These are phyloP conservation scores for Penicillium canariense DNA, from an alignment of 495 filamentous ascomycete species.

Conservation along the genomic window DNA sequence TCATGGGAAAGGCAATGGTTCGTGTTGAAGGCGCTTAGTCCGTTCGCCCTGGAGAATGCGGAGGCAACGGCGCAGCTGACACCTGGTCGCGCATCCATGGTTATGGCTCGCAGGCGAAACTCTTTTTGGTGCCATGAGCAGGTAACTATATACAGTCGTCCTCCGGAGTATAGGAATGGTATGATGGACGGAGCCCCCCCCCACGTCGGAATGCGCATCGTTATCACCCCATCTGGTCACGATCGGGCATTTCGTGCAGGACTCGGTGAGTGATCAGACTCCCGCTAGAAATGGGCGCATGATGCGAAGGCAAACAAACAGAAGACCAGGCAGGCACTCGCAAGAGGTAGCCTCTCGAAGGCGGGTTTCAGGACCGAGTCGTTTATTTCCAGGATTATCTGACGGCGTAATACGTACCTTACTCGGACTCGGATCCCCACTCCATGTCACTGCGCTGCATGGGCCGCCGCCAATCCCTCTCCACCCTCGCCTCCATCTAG, in stretches of 20 bases:
- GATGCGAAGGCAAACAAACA: not conserved
- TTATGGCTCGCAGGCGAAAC: constrained; percentile 1
- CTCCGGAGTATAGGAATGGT: too few species aligned
- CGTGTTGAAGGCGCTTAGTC: not conserved
- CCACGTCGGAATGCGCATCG: too few species aligned
- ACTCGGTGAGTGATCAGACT: too few species aligned
- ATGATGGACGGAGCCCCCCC: too few species aligned
- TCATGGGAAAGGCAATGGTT: not conserved
- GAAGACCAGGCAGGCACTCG: too few species aligned
- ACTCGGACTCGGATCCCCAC: constrained; percentile 1
- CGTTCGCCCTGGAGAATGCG: not conserved
- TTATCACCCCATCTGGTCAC: too few species aligned
- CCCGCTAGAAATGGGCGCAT: constrained; percentile 6
- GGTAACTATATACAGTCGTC: too few species aligned
- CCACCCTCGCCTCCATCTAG: constrained; percentile 26
- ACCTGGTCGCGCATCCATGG: constrained; percentile 2
- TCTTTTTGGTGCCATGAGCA: not conserved
- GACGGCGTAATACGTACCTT: constrained; percentile 6
- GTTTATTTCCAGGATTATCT: not conserved
- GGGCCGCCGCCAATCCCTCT: constrained; percentile 28
- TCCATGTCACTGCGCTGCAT: constrained; percentile 25
- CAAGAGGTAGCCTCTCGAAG: too few species aligned
- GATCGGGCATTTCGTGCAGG: too few species aligned
- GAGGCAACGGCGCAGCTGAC: constrained; percentile 8
- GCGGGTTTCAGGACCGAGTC: not conserved